These are phyloP conservation scores for Tribonema minus DNA, from an alignment of 108 stramenopile genomes.

Conservation along the genomic window DNA sequence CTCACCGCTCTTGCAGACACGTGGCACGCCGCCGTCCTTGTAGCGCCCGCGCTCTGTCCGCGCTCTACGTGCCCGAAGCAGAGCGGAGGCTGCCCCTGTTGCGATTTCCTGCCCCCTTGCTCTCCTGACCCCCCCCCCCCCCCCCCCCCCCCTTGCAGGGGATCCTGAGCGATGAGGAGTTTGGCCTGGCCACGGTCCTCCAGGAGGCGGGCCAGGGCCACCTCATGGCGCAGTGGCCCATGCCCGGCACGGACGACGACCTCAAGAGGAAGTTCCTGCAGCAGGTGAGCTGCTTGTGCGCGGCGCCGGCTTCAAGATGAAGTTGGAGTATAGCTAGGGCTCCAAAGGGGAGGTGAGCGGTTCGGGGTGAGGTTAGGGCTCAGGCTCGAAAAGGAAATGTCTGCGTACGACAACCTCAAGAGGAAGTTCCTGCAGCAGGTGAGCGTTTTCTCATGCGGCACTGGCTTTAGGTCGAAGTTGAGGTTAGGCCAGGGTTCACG, in stretches of 20 bases:
- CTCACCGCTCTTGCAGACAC: too few species aligned
- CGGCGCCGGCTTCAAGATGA: too few species aligned
- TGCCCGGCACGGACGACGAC: conserved; percentile 28
- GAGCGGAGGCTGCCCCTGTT: background rate
- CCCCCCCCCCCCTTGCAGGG: background rate
- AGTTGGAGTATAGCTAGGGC: too few species aligned
- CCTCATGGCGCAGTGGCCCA: conserved; percentile 23
- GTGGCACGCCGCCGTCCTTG: background rate
- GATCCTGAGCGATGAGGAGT: background rate
- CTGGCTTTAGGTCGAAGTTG: too few species aligned
- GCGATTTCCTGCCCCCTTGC: background rate
- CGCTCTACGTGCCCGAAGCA: background rate
- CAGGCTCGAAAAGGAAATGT: too few species aligned
- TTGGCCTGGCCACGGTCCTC: conserved; percentile 17
- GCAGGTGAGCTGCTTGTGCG: conserved; percentile 2
- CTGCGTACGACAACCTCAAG: conserved; percentile 23
- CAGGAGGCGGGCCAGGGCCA: conserved; percentile 15
- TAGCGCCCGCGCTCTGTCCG: background rate
- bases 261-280: conserved; percentile 19
- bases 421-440: conserved; percentile 24
- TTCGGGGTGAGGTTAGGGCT: too few species aligned
- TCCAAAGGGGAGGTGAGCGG: too few species aligned
- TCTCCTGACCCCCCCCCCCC: background rate
- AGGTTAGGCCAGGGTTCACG: too few species aligned
- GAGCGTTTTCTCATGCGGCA: background rate